A percentile compares a stretch with the other conserved stretches of the same genome.
Conservation (phyloP, 1,139 yeast species). For the Protomyces lactucae-debilis region DNA sequence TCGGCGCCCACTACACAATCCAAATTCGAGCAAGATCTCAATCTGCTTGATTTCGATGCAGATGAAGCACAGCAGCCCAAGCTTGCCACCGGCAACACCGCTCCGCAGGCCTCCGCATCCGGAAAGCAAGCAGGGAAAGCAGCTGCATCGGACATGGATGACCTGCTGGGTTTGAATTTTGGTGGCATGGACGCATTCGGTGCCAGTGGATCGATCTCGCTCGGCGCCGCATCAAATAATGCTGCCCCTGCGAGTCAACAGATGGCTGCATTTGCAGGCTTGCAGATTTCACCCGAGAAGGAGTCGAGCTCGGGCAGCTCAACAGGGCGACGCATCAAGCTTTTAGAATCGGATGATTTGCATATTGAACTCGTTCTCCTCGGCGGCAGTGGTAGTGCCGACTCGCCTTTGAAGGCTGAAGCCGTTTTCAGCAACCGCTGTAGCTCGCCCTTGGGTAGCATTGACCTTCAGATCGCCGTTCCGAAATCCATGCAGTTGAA, state of each 20-base stretch:
- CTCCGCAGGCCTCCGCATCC: constrained; percentile 1
- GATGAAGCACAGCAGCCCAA: neutral
- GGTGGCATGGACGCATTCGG: constrained; percentile 23
- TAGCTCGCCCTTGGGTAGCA: constrained; percentile 43
- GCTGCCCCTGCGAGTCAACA: neutral
- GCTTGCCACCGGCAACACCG: constrained; percentile 1
- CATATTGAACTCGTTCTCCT: neutral
- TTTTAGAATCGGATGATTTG: neutral
- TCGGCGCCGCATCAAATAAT: constrained; percentile 3
- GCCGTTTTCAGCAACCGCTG: constrained; percentile 44
- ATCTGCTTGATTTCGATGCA: constrained; percentile 22
- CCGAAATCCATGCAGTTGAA: constrained; percentile 65
- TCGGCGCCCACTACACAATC: constrained; percentile 5
- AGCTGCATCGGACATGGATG: constrained; percentile 17
- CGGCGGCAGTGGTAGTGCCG: constrained; percentile 2
- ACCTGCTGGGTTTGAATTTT: constrained; percentile 19
- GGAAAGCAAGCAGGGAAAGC: constrained; percentile 4
- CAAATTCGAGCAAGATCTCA: constrained; percentile 21
- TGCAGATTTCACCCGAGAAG: neutral
- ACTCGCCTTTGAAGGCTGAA: constrained; percentile 28
- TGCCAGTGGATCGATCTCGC: constrained; percentile 17
- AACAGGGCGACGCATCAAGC: neutral
- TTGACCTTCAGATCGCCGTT: constrained; percentile 74
- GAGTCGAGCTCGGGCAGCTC: neutral
- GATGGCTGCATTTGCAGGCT: constrained; percentile 19